These are phyloP conservation scores for Mycena sp. DNA, from an alignment of 1,284 basidiomycete species.

Conservation along the genomic window DNA sequence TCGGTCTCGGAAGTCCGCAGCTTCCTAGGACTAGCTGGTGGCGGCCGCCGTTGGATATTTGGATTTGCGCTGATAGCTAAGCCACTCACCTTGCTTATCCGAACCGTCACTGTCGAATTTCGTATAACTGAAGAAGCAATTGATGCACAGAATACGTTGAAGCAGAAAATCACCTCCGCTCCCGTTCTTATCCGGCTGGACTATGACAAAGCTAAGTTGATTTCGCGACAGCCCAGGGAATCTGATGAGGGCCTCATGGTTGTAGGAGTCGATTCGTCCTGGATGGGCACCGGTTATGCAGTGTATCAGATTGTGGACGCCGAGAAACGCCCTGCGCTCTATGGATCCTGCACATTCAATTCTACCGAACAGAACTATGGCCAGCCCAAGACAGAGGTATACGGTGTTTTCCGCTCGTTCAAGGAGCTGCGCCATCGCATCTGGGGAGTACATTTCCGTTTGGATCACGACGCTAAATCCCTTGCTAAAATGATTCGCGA, in stretches of 20 bases:
- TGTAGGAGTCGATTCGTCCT: slow-evolving; percentile 45
- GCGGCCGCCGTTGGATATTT: no score
- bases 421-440: slow-evolving; percentile 41
- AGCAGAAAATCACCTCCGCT: slow-evolving; percentile 30
- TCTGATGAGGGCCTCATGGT: slow-evolving; percentile 41
- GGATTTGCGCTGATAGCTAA: no score
- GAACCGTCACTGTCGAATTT: slow-evolving; percentile 35
- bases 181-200: slow-evolving; percentile 42
- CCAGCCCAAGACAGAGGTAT: slow-evolving; percentile 50
- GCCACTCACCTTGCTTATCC: no score
- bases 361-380: slow-evolving; percentile 44
- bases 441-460: slow-evolving; percentile 42
- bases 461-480: slow-evolving; percentile 47
- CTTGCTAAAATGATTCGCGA: slow-evolving; percentile 46
- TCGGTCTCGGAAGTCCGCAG: no score
- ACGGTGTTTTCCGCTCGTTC: slow-evolving; percentile 44
- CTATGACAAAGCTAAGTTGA: slow-evolving; percentile 35
- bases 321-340: slow-evolving; percentile 37
- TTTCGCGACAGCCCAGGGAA: neutral
- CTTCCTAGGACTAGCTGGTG: no score
- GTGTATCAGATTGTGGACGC: slow-evolving; percentile 38
- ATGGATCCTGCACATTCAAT: slow-evolving; percentile 45
- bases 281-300: slow-evolving; percentile 43
- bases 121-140: slow-evolving; percentile 30
- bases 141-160: slow-evolving; percentile 38